These are phyloP conservation scores for Alternaria hordeiaustralica DNA, from an alignment of 2,329 filamentous ascomycete species.

Conservation along the genomic window DNA sequence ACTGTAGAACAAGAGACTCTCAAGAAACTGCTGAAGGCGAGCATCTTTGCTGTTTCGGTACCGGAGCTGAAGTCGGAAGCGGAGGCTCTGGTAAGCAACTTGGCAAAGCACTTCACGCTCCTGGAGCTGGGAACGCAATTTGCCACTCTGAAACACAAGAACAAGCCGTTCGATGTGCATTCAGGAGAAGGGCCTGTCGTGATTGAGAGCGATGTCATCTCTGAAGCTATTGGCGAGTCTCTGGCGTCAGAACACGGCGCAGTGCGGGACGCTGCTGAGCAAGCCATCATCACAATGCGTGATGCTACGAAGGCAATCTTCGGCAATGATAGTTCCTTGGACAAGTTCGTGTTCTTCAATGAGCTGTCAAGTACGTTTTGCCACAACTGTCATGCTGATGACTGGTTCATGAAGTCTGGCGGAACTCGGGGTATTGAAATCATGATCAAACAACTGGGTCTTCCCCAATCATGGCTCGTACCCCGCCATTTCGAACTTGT, in stretches of 20 bases:
- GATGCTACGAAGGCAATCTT: constrained; percentile 80
- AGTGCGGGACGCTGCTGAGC: constrained; percentile 82
- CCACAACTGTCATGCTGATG: constrained; percentile 94
- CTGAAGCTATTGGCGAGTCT: constrained; percentile 88
- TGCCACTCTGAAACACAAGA: constrained; percentile 76
- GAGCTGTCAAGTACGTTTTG: constrained; percentile 85
- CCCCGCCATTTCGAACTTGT: constrained; percentile 87
- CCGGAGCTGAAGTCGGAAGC: constrained; percentile 81
- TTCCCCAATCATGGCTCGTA: constrained; percentile 83
- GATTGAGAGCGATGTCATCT: constrained; percentile 85
- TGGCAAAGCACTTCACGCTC: constrained; percentile 89
- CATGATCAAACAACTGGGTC: constrained; percentile 80
- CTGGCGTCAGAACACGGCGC: constrained; percentile 82
- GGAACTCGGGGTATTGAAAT: constrained; percentile 90
- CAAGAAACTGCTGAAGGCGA: constrained; percentile 86
- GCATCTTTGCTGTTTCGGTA: constrained; percentile 83
- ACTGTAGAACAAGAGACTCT: constrained; percentile 80
- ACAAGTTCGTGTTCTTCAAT: constrained; percentile 82
- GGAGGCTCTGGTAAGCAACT: constrained; percentile 74
- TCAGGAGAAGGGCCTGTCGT: constrained; percentile 86
- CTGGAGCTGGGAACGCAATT: constrained; percentile 88
- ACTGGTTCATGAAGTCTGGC: constrained; percentile 98
- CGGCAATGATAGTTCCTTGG: constrained; percentile 72
- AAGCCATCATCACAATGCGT: constrained; percentile 78
- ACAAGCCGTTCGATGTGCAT: constrained; percentile 80